Evolutionary conservation across 2,329 filamentous ascomycete genomes (phyloP).

Genomic region (Aspergillus caelatus): DNA sequence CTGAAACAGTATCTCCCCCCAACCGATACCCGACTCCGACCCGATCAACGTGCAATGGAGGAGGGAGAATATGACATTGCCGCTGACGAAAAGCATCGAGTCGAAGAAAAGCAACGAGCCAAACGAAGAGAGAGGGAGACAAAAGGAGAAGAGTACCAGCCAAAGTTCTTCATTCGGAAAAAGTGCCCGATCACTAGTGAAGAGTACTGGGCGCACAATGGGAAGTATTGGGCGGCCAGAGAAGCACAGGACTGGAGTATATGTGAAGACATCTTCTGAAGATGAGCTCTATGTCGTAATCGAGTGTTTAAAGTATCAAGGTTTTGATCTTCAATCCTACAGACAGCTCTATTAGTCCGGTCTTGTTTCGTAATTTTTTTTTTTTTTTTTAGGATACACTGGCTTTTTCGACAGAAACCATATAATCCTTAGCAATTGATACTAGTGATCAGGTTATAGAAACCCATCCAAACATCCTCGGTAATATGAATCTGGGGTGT

Average conservation of each 20-base stretch:
- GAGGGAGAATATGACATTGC: slow-evolving; percentile 96
- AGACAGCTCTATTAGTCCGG: neutral
- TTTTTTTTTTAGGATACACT: neutral
- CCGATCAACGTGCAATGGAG: slow-evolving; percentile 97
- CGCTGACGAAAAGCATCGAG: slow-evolving; percentile 87
- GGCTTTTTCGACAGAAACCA: neutral
- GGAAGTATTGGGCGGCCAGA: slow-evolving; percentile 79
- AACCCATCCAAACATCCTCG: neutral
- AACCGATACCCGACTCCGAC: slow-evolving; percentile 88
- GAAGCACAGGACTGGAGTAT: slow-evolving; percentile 67
- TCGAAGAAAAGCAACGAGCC: slow-evolving; percentile 88
- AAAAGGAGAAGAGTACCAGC: slow-evolving; percentile 76
- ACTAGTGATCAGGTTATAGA: neutral
- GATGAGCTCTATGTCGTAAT: neutral
- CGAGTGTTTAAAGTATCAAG: neutral
- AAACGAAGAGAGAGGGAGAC: slow-evolving; percentile 73
- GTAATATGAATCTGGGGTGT: neutral
- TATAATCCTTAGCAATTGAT: neutral
- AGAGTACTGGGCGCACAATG: slow-evolving; percentile 86
- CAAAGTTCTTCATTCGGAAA: slow-evolving; percentile 80
- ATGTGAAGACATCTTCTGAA: slow-evolving; percentile 72
- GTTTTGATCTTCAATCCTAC: neutral
- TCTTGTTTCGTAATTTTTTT: neutral
- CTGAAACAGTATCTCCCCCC: slow-evolving; percentile 78
- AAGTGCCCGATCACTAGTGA: slow-evolving; percentile 80